A percentile compares a stretch with the other conserved stretches of the same genome.
Conservation (phyloP, 2,329 filamentous ascomycete species). For the Aspergillus udagawae region DNA sequence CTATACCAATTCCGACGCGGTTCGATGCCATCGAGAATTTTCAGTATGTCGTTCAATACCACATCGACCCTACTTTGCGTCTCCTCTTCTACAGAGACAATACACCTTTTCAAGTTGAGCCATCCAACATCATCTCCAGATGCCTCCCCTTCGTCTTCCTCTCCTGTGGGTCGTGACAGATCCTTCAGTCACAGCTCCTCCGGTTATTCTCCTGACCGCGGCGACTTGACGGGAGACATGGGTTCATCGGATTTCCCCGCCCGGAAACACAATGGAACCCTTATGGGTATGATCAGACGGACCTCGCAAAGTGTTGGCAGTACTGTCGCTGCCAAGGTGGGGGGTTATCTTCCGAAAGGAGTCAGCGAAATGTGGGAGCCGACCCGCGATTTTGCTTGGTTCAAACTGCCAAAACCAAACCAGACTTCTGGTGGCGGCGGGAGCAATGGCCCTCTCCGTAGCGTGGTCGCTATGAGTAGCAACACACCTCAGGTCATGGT, state of each 20-base stretch:
- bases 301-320: slow-evolving; percentile 93
- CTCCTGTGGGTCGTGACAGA: slow-evolving; percentile 22
- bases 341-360: slow-evolving; percentile 85
- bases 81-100: slow-evolving; percentile 91
- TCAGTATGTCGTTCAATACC: slow-evolving; percentile 98
- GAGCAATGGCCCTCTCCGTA: slow-evolving; percentile 61
- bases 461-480: slow-evolving; percentile 96
- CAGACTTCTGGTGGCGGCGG: slow-evolving; percentile 34
- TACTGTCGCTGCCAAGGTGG: slow-evolving; percentile 81
- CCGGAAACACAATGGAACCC: slow-evolving; percentile 63
- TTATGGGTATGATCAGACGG: slow-evolving; percentile 86
- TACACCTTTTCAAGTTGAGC: slow-evolving; percentile 87
- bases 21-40: slow-evolving; percentile 92
- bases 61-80: slow-evolving; percentile 90
- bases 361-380: slow-evolving; percentile 99
- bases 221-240: slow-evolving; percentile 27
- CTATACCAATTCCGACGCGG: slow-evolving; percentile 94
- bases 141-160: slow-evolving; percentile 21
- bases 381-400: slow-evolving; percentile 89
- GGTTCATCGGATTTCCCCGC: slow-evolving; percentile 32
- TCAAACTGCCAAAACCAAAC: slow-evolving; percentile 72
- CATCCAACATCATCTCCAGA: slow-evolving; percentile 32
- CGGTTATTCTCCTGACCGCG: slow-evolving; percentile 25
- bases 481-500: slow-evolving; percentile 97
- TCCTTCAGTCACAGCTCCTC: slow-evolving; percentile 24